A percentile compares a stretch with the other conserved stretches of the same genome.
Evolutionary conservation across 202 grass and related monocot genomes (phyloP).

Genomic region (Elaeis oleifera): DNA sequence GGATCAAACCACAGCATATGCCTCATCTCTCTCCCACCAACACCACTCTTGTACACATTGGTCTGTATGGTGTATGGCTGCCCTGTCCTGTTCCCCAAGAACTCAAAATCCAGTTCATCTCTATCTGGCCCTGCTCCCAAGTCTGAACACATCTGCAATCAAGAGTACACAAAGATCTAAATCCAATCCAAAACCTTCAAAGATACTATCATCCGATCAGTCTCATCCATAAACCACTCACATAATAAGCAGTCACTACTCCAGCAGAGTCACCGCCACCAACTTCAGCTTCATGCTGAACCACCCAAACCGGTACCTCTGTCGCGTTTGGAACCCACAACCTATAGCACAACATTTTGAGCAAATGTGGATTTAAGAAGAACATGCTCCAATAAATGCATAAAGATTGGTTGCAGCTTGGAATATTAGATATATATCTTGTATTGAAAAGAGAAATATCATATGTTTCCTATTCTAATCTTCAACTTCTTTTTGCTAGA

Average conservation of each 20-base stretch:
- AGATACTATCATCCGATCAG: not conserved
- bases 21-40: slow-evolving; percentile 32
- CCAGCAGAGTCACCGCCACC: slow-evolving; percentile 86
- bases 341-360: slow-evolving; percentile 19
- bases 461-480: no score
- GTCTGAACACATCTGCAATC: slow-evolving; percentile 90
- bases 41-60: slow-evolving; percentile 37
- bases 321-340: slow-evolving; percentile 80
- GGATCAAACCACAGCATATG: slow-evolving; percentile 56
- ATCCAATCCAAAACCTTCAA: not conserved
- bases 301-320: slow-evolving; percentile 79
- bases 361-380: no score
- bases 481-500: no score
- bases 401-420: no score
- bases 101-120: slow-evolving; percentile 86
- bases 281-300: slow-evolving; percentile 99
- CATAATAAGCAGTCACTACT: slow-evolving; percentile 91
- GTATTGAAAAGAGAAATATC: no score
- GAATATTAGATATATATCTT: no score
- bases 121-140: slow-evolving; percentile 59
- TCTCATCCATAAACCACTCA: slow-evolving; percentile 13
- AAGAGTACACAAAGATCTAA: slow-evolving; percentile 5
- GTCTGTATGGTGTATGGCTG: slow-evolving; percentile 49
- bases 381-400: no score
- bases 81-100: slow-evolving; percentile 90